Percentiles rank a stretch among this genome's conserved stretches.
phyloP scores from a whole-genome alignment of 202 grass and related monocot genomes.

The Zizania palustris region DNA sequence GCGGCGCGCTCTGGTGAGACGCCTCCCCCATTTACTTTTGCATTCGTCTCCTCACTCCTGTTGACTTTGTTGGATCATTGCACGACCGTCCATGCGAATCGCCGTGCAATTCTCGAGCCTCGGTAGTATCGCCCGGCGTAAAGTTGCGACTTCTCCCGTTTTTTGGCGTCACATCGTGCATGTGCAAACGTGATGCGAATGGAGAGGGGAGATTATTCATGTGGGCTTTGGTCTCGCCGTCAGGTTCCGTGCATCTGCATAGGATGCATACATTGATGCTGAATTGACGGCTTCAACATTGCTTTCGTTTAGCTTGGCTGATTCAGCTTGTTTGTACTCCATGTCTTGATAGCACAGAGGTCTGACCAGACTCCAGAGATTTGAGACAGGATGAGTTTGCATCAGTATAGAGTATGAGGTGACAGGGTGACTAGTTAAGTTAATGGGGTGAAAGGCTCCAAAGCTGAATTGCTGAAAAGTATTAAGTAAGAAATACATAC shows the following conservation, averaged over 20 bases:
- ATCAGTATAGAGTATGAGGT: neutral
- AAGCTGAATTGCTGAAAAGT: neutral
- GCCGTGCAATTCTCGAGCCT: constrained; percentile 48
- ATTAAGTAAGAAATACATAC: neutral
- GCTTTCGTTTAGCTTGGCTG: constrained; percentile 42
- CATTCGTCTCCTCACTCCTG: constrained; percentile 55
- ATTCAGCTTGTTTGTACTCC: constrained; percentile 21
- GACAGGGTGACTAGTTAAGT: neutral
- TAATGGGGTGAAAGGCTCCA: neutral
- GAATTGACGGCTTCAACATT: constrained; percentile 35
- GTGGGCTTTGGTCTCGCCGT: constrained; percentile 24
- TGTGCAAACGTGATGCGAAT: constrained; percentile 12
- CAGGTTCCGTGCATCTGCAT: constrained; percentile 26
- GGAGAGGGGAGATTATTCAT: constrained; percentile 25
- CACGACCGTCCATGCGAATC: constrained; percentile 33
- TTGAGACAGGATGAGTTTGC: constrained; percentile 17
- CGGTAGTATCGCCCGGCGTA: constrained; percentile 55
- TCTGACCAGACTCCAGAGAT: constrained; percentile 36
- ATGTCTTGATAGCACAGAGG: constrained; percentile 21
- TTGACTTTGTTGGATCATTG: constrained; percentile 33
- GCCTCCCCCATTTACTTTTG: constrained; percentile 18
- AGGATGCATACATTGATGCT: constrained; percentile 22
- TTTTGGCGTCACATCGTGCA: constrained; percentile 23
- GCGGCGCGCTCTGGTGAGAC: constrained; percentile 48
- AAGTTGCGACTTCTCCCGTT: constrained; percentile 45